These are phyloP conservation scores for Narthecium ossifragum DNA, from an alignment of 106 monocot species.

Conservation along the genomic window DNA sequence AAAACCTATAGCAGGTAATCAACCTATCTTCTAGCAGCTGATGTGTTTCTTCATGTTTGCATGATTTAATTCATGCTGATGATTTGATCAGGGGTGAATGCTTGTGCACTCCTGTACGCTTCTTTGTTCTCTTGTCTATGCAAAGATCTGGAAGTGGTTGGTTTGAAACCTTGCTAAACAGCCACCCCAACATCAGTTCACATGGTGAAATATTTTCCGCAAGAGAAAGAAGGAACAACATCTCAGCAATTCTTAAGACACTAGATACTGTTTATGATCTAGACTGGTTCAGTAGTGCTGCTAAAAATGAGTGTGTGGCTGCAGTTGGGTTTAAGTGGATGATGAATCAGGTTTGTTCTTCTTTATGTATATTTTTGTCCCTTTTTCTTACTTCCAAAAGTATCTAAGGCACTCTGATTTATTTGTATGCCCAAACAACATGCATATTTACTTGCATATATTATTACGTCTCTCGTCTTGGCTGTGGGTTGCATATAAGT, in stretches of 20 bases:
- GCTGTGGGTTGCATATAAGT: too few relatives aligned
- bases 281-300: slow-evolving; percentile 57
- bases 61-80: background rate
- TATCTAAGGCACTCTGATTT: background rate
- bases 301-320: slow-evolving; percentile 48
- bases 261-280: slow-evolving; percentile 38
- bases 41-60: slow-evolving; percentile 1
- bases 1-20: slow-evolving; percentile 44
- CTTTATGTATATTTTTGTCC: background rate
- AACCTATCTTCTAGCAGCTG: background rate
- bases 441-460: too few relatives aligned
- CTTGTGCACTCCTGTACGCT: slow-evolving; percentile 46
- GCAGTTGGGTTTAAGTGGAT: slow-evolving; percentile 62
- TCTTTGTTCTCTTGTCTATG: slow-evolving; percentile 55
- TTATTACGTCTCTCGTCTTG: too few relatives aligned
- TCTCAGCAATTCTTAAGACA: slow-evolving; percentile 31
- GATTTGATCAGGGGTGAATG: slow-evolving; percentile 35
- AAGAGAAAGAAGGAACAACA: slow-evolving; percentile 32
- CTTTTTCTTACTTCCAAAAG: background rate
- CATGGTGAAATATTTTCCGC: slow-evolving; percentile 52
- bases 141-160: slow-evolving; percentile 67
- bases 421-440: background rate
- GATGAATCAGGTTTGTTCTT: slow-evolving; percentile 32
- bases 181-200: slow-evolving; percentile 53
- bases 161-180: slow-evolving; percentile 63